Evolutionary conservation across 1,284 basidiomycete species (phyloP).

Genomic region (Trichosporon sp.): DNA sequence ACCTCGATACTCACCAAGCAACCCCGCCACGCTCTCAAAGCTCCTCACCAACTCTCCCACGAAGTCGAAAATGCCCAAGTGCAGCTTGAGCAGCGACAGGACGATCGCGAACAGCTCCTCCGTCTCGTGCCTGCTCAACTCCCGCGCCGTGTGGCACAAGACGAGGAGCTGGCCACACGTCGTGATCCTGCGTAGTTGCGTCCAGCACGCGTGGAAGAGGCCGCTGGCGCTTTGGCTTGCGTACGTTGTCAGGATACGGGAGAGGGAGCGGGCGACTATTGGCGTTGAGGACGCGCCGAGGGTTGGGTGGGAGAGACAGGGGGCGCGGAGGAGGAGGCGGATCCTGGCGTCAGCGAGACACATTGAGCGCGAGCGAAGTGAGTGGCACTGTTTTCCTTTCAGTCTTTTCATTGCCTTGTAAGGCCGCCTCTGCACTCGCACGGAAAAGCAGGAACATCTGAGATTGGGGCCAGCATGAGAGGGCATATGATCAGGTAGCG

Average conservation of each 20-base stretch:
- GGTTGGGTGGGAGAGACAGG: conserved; percentile 17
- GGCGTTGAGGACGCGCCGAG: conserved; percentile 17
- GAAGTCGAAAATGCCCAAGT: conserved; percentile 15
- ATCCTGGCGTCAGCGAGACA: conserved; percentile 20
- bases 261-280: conserved; percentile 21
- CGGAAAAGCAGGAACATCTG: too few species aligned
- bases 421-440: too few species aligned
- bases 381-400: too few species aligned
- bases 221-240: conserved; percentile 13
- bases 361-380: too few species aligned
- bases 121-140: conserved; percentile 16
- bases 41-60: conserved; percentile 12
- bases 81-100: conserved; percentile 15
- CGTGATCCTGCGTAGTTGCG: conserved; percentile 25
- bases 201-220: conserved; percentile 23
- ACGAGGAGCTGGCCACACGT: conserved; percentile 28
- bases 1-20: conserved; percentile 12
- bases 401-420: too few species aligned
- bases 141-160: conserved; percentile 21
- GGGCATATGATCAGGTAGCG: not conserved
- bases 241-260: conserved; percentile 26
- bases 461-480: too few species aligned
- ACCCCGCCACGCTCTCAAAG: conserved; percentile 16
- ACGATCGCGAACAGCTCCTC: conserved; percentile 20
- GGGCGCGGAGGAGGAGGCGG: conserved; percentile 24